Evolutionary conservation across 2,329 filamentous ascomycete genomes (phyloP).

Genomic region (Sporothrix humicola): DNA sequence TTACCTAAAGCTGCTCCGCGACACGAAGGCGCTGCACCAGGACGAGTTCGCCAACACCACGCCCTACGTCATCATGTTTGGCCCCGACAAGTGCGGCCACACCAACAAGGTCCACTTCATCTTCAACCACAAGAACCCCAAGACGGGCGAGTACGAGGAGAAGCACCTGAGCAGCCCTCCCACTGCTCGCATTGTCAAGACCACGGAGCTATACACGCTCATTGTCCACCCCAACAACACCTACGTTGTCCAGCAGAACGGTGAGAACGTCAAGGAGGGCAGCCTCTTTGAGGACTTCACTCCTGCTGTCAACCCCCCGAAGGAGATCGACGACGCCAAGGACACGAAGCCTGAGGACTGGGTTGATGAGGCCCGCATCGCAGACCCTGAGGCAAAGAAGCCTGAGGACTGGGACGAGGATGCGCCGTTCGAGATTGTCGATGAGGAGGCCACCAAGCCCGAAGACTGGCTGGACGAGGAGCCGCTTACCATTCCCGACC

Average conservation of each 20-base stretch:
- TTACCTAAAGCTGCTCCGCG: conserved; percentile 97
- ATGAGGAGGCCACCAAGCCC: conserved; percentile 87
- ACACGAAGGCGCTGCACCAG: conserved; percentile 94
- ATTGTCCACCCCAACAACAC: conserved; percentile 97
- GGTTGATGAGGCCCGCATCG: conserved; percentile 91
- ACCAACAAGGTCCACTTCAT: conserved; percentile 99
- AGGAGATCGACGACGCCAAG: conserved; percentile 93
- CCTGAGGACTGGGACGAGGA: conserved; percentile 99
- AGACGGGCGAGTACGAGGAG: conserved; percentile 99
- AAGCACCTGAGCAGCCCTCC: conserved; percentile 92
- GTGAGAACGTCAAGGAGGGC: conserved; percentile 84
- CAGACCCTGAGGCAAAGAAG: conserved; percentile 92
- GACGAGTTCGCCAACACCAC: conserved; percentile 98
- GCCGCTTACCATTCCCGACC: conserved; percentile 81
- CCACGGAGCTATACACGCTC: conserved; percentile 92
- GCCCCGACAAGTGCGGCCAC: conserved; percentile 97
- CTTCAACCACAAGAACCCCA: conserved; percentile 99
- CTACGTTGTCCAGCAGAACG: conserved; percentile 90
- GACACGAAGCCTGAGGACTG: conserved; percentile 94
- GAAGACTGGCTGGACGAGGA: conserved; percentile 97
- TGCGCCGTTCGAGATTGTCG: conserved; percentile 92
- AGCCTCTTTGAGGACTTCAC: conserved; percentile 92
- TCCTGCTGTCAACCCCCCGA: conserved; percentile 88
- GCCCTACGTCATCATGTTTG: conserved; percentile 99
- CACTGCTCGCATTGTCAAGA: conserved; percentile 86